These are phyloP conservation scores for Alopecurus myosuroides DNA, from an alignment of 176 grass and related monocot genomes.

Conservation along the genomic window DNA sequence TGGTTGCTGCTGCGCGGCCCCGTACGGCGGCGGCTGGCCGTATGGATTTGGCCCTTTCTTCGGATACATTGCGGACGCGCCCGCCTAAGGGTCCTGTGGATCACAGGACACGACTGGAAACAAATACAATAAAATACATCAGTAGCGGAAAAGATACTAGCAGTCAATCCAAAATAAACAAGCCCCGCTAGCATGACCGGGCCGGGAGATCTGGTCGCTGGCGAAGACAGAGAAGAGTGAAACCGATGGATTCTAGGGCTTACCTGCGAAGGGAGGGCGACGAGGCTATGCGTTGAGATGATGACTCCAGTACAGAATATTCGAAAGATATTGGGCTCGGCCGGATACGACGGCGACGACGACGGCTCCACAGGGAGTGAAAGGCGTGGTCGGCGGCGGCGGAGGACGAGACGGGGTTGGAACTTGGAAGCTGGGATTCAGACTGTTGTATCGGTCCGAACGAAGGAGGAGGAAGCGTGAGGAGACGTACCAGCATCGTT, in stretches of 20 bases:
- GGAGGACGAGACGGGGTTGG: background rate
- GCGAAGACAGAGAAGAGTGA: background rate
- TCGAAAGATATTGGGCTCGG: background rate
- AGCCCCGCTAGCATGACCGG: no score
- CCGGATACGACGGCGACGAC: background rate
- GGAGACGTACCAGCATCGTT: background rate
- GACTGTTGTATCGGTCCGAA: background rate
- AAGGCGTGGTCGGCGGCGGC: background rate
- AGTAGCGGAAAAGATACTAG: background rate
- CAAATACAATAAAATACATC: background rate
- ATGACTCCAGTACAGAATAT: background rate
- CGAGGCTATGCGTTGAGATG: background rate
- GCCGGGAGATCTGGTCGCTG: background rate
- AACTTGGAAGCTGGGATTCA: background rate
- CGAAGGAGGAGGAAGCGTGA: background rate
- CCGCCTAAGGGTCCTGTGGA: background rate
- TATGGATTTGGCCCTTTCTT: slow-evolving; percentile 44
- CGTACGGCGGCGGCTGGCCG: slow-evolving; percentile 42
- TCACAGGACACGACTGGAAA: background rate
- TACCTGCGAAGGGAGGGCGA: background rate
- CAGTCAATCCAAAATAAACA: background rate
- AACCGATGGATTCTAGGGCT: background rate
- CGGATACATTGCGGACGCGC: slow-evolving; percentile 25
- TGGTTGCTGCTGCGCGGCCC: slow-evolving; percentile 32
- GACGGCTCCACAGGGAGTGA: background rate